Conservation (phyloP, 345 rosid species). For the Corymbia maculata region DNA sequence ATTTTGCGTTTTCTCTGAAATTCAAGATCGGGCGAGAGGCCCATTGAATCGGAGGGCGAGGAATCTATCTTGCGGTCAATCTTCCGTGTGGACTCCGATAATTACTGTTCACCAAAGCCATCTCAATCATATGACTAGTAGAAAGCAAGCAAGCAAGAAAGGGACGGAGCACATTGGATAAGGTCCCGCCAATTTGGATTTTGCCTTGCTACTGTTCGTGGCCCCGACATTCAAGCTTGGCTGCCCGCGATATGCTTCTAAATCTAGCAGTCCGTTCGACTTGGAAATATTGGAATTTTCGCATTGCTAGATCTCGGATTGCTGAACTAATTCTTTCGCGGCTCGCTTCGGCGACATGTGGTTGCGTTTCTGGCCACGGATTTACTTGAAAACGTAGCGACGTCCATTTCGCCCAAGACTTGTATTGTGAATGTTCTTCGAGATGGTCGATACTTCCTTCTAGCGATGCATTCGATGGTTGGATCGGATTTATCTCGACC, state of each 20-base stretch:
- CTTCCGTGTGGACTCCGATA: background rate
- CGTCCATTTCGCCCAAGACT: background rate
- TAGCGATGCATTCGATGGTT: background rate
- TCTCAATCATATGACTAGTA: background rate
- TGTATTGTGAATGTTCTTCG: background rate
- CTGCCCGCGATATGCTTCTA: background rate
- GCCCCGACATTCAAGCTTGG: background rate
- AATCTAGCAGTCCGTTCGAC: background rate
- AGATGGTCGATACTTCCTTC: background rate
- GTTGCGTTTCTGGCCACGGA: background rate
- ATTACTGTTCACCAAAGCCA: background rate
- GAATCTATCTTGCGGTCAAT: background rate
- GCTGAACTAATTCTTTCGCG: background rate
- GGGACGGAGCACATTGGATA: background rate
- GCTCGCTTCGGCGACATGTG: background rate
- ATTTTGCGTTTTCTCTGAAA: background rate
- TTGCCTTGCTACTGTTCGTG: background rate
- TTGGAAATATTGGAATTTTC: background rate
- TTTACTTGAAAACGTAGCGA: background rate
- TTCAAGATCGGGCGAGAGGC: fast-evolving
- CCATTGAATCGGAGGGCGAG: background rate
- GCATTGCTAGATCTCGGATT: background rate
- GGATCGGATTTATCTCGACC: background rate
- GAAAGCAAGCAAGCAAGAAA: background rate
- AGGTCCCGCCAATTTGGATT: background rate